phyloP scores from a whole-genome alignment of 306 rosid species.

The Bauhinia variegata region DNA sequence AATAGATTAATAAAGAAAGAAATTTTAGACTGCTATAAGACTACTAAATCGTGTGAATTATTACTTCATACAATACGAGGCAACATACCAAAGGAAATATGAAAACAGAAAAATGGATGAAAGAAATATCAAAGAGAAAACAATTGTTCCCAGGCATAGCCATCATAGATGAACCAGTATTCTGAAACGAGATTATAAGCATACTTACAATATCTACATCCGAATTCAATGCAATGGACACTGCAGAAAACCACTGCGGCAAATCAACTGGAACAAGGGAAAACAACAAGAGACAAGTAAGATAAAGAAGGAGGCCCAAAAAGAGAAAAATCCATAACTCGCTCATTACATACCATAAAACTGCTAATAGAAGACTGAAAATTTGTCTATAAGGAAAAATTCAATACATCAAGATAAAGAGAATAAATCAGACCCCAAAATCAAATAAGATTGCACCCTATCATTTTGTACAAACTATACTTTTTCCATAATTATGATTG shows the following conservation, averaged over 20 bases:
- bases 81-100: too few species aligned
- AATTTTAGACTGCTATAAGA: slow-evolving; percentile 25
- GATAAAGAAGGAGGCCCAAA: neutral
- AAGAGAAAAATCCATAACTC: neutral
- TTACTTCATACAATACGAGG: slow-evolving; percentile 2
- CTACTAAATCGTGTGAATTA: slow-evolving; percentile 18
- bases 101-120: too few species aligned
- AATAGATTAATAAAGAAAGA: neutral
- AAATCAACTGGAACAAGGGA: slow-evolving; percentile 73
- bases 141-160: too few species aligned
- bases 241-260: slow-evolving; percentile 87
- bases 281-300: slow-evolving; percentile 52
- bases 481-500: neutral
- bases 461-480: slow-evolving; percentile 20
- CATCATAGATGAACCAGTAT: too few species aligned
- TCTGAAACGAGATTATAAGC: slow-evolving; percentile 4
- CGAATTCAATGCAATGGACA: slow-evolving; percentile 73
- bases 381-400: neutral
- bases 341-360: neutral
- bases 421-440: slow-evolving; percentile 7
- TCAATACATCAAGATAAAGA: slow-evolving; percentile 24
- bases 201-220: slow-evolving; percentile 84
- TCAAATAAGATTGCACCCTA: slow-evolving; percentile 15
- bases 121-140: too few species aligned
- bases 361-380: neutral